These are phyloP conservation scores for Cladobotryum protrusum DNA, from an alignment of 2,329 filamentous ascomycete species.

Conservation along the genomic window DNA sequence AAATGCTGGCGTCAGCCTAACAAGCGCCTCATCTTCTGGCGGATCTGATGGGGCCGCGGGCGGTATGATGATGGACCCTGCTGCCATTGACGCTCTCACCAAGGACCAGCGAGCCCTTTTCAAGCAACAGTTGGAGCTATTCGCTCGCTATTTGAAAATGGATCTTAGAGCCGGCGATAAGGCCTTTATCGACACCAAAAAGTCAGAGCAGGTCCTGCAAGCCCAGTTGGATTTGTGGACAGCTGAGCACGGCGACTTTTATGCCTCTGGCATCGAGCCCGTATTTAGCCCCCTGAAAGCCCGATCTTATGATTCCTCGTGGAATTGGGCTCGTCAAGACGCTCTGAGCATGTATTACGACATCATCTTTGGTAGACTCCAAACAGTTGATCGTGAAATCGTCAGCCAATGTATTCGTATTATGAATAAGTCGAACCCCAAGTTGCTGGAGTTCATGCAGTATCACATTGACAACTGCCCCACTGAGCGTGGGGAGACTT, in stretches of 20 bases:
- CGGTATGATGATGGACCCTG: slow-evolving; percentile 99
- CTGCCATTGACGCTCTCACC: slow-evolving; percentile 90
- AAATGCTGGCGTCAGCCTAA: slow-evolving; percentile 75
- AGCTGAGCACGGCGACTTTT: slow-evolving; percentile 92
- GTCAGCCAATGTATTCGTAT: slow-evolving; percentile 98
- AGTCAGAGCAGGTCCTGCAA: slow-evolving; percentile 82
- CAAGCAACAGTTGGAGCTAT: slow-evolving; percentile 95
- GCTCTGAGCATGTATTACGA: slow-evolving; percentile 98
- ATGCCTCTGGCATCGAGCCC: slow-evolving; percentile 88
- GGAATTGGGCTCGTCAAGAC: slow-evolving; percentile 99
- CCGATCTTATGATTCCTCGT: slow-evolving; percentile 93
- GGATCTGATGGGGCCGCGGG: slow-evolving; percentile 62
- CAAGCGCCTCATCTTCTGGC: slow-evolving; percentile 68
- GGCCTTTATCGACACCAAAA: slow-evolving; percentile 75
- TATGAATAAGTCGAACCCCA: slow-evolving; percentile 98
- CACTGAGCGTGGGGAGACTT: slow-evolving; percentile 92
- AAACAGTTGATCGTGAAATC: slow-evolving; percentile 93
- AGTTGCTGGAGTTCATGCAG: slow-evolving; percentile 97
- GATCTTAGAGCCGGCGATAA: slow-evolving; percentile 96
- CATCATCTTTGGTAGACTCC: slow-evolving; percentile 92
- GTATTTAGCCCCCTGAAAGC: slow-evolving; percentile 92
- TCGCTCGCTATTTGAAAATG: slow-evolving; percentile 94
- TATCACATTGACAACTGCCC: slow-evolving; percentile 99
- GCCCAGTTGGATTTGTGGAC: slow-evolving; percentile 93
- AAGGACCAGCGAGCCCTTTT: slow-evolving; percentile 94